Conservation (phyloP, 805 yeast genomes). For the Candida pseudoglaebosa region DNA sequence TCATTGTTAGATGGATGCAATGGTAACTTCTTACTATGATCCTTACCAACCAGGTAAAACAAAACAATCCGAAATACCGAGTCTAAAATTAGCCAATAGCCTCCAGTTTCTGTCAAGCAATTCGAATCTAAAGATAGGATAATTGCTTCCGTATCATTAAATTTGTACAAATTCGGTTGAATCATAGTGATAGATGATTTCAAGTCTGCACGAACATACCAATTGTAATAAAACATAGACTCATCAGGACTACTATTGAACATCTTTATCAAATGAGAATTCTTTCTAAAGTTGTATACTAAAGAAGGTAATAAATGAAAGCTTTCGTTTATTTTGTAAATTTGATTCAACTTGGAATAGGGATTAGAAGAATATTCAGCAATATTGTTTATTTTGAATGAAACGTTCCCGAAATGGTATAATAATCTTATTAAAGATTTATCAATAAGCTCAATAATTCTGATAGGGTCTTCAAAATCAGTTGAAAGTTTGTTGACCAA, state of each 20-base stretch:
- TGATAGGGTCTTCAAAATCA: conserved; percentile 31
- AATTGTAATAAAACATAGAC: conserved; percentile 37
- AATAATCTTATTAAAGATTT: conserved; percentile 22
- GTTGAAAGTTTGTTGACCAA: conserved; percentile 28
- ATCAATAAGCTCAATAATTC: conserved; percentile 23
- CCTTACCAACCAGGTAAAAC: conserved; percentile 13
- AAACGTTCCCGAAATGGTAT: conserved; percentile 25
- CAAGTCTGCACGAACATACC: conserved; percentile 20
- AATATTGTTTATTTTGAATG: conserved; percentile 6
- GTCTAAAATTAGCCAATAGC: conserved; percentile 26
- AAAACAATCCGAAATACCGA: conserved; percentile 23
- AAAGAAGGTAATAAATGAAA: conserved; percentile 27
- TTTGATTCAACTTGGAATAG: conserved; percentile 12
- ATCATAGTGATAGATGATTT: conserved; percentile 21
- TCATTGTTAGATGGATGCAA: conserved; percentile 29
- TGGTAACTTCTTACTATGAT: conserved; percentile 9
- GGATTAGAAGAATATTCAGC: conserved; percentile 18
- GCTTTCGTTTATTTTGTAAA: conserved; percentile 21
- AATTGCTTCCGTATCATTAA: conserved; percentile 7
- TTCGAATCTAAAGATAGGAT: conserved; percentile 16
- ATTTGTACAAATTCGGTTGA: conserved; percentile 25
- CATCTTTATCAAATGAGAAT: conserved; percentile 31
- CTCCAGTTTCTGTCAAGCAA: conserved; percentile 10
- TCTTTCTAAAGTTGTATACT: conserved; percentile 31
- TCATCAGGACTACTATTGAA: conserved; percentile 45